phyloP scores from a whole-genome alignment of 495 filamentous ascomycete species.

The Penicillium crystallinum region DNA sequence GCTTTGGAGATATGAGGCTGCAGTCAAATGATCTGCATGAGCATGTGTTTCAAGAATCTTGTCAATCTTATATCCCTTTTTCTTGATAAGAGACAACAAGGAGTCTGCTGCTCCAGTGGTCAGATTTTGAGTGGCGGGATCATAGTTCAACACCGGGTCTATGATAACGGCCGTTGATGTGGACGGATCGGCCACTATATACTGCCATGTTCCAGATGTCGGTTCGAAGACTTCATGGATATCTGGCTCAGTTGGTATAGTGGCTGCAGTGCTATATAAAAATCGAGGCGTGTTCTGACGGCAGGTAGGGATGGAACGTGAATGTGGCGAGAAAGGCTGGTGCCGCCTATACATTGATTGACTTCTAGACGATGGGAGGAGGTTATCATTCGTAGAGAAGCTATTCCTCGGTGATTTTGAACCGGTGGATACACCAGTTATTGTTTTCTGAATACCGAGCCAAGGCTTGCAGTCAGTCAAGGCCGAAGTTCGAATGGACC shows the following conservation, averaged over 20 bases:
- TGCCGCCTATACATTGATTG: not conserved
- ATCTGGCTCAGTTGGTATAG: constrained; percentile 21
- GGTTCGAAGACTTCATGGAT: constrained; percentile 42
- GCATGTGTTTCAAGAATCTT: constrained; percentile 55
- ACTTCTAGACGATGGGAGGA: not conserved
- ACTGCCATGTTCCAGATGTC: constrained; percentile 55
- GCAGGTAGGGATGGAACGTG: not conserved
- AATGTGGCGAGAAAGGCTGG: not conserved
- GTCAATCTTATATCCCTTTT: constrained; percentile 42
- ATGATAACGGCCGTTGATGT: constrained; percentile 49
- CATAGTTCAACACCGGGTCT: constrained; percentile 56
- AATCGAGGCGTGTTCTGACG: not conserved
- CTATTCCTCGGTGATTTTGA: not conserved
- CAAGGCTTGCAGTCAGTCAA: not conserved
- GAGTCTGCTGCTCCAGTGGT: constrained; percentile 45
- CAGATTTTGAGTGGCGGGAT: constrained; percentile 41
- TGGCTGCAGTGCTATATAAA: constrained; percentile 5
- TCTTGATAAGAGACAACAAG: constrained; percentile 35
- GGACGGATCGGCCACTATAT: constrained; percentile 50
- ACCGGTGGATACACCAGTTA: not conserved
- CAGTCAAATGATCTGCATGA: constrained; percentile 60
- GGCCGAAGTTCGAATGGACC: not conserved
- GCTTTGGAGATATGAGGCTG: constrained; percentile 49
- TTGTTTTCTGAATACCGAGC: not conserved
- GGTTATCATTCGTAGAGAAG: not conserved